phyloP scores from a whole-genome alignment of 768 basidiomycete genomes.

The Russula olivacea region DNA sequence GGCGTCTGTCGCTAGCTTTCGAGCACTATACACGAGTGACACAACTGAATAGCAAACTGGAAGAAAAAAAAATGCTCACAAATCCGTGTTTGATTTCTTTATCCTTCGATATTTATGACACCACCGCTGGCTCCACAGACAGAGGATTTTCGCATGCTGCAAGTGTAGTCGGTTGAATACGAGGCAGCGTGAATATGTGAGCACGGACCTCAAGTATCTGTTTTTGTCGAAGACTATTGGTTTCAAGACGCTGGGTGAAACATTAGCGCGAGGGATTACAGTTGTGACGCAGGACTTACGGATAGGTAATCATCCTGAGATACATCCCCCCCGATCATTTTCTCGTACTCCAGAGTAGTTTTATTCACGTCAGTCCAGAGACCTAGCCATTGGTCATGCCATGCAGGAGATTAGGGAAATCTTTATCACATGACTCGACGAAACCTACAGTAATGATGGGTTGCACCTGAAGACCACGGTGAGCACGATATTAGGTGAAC shows the following conservation, averaged over 20 bases:
- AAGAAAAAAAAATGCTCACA: slow-evolving; percentile 1
- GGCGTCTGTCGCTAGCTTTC: background rate
- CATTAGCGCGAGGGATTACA: background rate
- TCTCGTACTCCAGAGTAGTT: background rate
- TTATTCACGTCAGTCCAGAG: slow-evolving; percentile 4
- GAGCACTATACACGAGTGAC: background rate
- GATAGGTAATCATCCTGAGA: slow-evolving; percentile 7
- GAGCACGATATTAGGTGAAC: background rate
- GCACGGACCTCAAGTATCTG: slow-evolving; percentile 1
- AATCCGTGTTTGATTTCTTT: slow-evolving; percentile 2
- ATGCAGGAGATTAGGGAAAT: background rate
- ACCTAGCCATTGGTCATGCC: background rate
- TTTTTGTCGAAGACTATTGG: background rate
- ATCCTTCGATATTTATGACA: background rate
- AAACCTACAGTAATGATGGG: slow-evolving; percentile 1
- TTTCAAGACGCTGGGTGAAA: background rate
- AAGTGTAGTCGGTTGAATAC: background rate
- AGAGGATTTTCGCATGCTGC: slow-evolving; percentile 10
- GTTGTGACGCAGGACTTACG: background rate
- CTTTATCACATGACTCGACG: background rate
- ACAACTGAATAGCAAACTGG: background rate
- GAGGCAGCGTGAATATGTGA: background rate
- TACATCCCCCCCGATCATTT: background rate
- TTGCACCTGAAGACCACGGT: background rate
- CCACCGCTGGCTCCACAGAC: slow-evolving; percentile 5